phyloP scores from a whole-genome alignment of 2,329 filamentous ascomycete genomes.

The Diaporthe sp. region DNA sequence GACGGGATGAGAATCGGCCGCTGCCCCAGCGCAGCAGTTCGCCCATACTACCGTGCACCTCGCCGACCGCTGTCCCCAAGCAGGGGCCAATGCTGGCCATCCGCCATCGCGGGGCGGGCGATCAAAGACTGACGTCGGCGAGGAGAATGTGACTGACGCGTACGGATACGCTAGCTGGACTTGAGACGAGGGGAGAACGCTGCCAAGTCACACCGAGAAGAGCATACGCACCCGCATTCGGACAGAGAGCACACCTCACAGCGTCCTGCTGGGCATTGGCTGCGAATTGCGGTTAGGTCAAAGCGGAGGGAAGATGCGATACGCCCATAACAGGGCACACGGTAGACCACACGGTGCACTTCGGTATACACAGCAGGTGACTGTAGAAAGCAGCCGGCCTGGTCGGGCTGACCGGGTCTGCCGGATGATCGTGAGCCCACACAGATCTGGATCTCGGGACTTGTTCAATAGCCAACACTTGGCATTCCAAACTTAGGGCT shows the following conservation, averaged over 20 bases:
- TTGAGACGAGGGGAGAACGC: constrained; percentile 26
- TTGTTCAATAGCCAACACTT: constrained; percentile 12
- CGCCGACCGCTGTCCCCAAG: background rate
- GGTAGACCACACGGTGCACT: constrained; percentile 24
- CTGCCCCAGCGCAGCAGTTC: background rate
- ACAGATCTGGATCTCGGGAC: constrained; percentile 33
- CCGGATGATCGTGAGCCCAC: constrained; percentile 31
- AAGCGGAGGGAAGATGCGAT: constrained; percentile 22
- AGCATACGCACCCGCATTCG: constrained; percentile 1
- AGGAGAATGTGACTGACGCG: constrained; percentile 14
- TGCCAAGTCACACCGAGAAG: constrained; percentile 27
- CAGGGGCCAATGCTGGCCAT: constrained; percentile 22
- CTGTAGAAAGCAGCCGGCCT: background rate
- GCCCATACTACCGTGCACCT: constrained; percentile 19
- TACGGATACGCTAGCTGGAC: constrained; percentile 21
- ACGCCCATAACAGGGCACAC: background rate
- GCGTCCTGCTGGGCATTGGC: constrained; percentile 12
- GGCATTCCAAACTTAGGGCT: constrained; percentile 32
- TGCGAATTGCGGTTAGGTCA: constrained; percentile 21
- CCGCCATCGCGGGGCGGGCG: constrained; percentile 20
- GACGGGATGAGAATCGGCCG: constrained; percentile 29
- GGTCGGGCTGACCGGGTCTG: constrained; percentile 13
- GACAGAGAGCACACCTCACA: constrained; percentile 12
- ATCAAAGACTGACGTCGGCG: constrained; percentile 24
- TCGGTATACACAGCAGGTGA: constrained; percentile 7